These are phyloP conservation scores for Porpolomopsis calyptriformis DNA, from an alignment of 768 basidiomycete genomes.

Conservation along the genomic window DNA sequence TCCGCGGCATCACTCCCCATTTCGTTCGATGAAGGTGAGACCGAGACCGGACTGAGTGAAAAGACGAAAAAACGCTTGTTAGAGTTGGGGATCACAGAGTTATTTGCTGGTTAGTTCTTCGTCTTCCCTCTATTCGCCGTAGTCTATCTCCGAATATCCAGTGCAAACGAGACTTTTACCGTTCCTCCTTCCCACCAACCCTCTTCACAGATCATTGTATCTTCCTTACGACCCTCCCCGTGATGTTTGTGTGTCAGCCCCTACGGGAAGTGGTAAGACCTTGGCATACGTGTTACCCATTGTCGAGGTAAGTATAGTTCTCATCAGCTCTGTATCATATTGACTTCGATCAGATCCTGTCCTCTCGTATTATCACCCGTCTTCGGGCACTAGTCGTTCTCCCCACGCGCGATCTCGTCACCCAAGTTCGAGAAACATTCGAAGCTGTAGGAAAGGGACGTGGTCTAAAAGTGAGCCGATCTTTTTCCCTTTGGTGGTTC, in stretches of 20 bases:
- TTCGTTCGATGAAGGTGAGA: constrained; percentile 28
- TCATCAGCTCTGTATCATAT: not conserved
- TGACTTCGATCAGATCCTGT: constrained; percentile 48
- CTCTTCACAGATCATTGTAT: constrained; percentile 41
- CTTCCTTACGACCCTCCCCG: constrained; percentile 52
- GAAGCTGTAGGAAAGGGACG: constrained; percentile 78
- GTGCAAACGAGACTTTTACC: constrained; percentile 88
- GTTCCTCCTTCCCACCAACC: constrained; percentile 49
- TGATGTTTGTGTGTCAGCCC: constrained; percentile 91
- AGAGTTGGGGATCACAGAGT: constrained; percentile 37
- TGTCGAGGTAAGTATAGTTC: constrained; percentile 49
- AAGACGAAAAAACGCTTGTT: constrained; percentile 51
- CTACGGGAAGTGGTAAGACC: constrained; percentile 97
- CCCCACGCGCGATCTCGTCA: constrained; percentile 88
- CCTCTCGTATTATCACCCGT: constrained; percentile 65
- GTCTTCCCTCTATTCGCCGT: not conserved
- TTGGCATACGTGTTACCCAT: constrained; percentile 93
- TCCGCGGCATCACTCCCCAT: constrained; percentile 38
- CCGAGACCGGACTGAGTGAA: constrained; percentile 41
- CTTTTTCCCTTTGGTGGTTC: constrained; percentile 1
- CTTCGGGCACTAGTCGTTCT: constrained; percentile 82
- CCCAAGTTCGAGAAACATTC: constrained; percentile 87
- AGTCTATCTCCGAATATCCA: constrained; percentile 19
- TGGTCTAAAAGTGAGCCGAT: constrained; percentile 59
- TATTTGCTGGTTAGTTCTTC: constrained; percentile 1